Evolutionary conservation across 2,329 filamentous ascomycete species (phyloP).

Genomic region (Cryphonectria parasitica): DNA sequence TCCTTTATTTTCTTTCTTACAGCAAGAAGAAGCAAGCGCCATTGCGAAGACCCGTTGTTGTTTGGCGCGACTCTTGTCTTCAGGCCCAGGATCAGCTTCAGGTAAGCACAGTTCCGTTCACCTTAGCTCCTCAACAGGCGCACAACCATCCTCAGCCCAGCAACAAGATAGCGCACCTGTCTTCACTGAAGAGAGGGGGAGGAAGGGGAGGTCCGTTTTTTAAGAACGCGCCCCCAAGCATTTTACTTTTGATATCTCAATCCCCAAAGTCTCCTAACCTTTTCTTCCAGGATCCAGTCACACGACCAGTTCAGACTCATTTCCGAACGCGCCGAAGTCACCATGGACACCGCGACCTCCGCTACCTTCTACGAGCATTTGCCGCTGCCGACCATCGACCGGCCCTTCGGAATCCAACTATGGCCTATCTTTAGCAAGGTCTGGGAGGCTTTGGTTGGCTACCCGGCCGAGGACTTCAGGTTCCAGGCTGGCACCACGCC

Average conservation of each 20-base stretch:
- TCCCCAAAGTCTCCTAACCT: neutral
- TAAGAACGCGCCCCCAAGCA: neutral
- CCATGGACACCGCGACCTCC: constrained; percentile 38
- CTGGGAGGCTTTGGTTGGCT: constrained; percentile 77
- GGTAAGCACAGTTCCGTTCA: constrained; percentile 7
- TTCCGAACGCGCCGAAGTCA: constrained; percentile 18
- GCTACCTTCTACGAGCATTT: constrained; percentile 58
- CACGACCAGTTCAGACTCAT: neutral
- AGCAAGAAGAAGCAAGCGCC: neutral
- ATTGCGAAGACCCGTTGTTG: neutral
- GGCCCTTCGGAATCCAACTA: constrained; percentile 86
- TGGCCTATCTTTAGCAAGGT: constrained; percentile 95
- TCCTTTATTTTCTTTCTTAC: constrained; percentile 14
- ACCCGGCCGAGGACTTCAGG: constrained; percentile 82
- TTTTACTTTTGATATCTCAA: neutral
- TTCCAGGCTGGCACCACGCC: constrained; percentile 83
- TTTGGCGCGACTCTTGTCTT: neutral
- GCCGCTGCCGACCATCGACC: constrained; percentile 80
- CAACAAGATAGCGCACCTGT: neutral
- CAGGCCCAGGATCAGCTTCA: neutral
- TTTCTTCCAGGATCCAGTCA: neutral
- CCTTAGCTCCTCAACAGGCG: neutral
- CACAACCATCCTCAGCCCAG: neutral
- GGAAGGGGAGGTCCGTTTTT: neutral
- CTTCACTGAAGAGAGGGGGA: neutral